phyloP scores from a whole-genome alignment of 2,329 filamentous ascomycete species.

The Emergomyces orientalis region DNA sequence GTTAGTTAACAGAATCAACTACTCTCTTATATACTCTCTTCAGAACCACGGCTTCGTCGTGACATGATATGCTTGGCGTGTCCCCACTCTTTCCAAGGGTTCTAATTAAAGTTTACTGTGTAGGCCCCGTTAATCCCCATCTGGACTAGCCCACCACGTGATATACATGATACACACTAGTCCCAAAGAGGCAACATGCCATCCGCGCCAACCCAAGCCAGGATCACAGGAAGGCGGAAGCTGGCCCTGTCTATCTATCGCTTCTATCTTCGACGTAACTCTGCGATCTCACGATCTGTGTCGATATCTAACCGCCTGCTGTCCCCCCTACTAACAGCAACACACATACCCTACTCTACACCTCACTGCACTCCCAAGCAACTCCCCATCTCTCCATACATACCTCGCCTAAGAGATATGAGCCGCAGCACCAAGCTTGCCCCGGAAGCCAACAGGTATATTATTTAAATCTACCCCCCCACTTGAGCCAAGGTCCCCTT shows the following conservation, averaged over 20 bases:
- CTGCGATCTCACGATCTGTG: no score
- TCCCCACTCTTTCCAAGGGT: no score
- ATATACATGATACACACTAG: background rate
- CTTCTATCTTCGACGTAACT: no score
- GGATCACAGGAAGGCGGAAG: no score
- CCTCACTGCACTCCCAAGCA: background rate
- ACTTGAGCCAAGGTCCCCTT: conserved; percentile 14
- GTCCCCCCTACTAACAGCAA: background rate
- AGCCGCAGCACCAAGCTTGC: conserved; percentile 94
- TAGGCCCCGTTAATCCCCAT: no score
- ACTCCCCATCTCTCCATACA: background rate
- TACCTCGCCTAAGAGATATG: conserved; percentile 57
- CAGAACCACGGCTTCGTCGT: no score
- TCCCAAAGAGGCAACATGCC: background rate
- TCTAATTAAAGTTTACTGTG: no score
- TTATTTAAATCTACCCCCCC: conserved; percentile 25
- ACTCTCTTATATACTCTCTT: no score
- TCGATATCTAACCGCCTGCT: background rate
- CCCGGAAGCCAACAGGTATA: conserved; percentile 97
- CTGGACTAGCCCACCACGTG: background rate
- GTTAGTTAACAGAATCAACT: no score
- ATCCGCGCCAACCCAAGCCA: background rate
- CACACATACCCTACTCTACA: background rate
- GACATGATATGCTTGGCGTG: no score
- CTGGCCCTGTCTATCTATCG: no score